phyloP scores from a whole-genome alignment of 345 rosid species.

The Aquilaria malaccensis region DNA sequence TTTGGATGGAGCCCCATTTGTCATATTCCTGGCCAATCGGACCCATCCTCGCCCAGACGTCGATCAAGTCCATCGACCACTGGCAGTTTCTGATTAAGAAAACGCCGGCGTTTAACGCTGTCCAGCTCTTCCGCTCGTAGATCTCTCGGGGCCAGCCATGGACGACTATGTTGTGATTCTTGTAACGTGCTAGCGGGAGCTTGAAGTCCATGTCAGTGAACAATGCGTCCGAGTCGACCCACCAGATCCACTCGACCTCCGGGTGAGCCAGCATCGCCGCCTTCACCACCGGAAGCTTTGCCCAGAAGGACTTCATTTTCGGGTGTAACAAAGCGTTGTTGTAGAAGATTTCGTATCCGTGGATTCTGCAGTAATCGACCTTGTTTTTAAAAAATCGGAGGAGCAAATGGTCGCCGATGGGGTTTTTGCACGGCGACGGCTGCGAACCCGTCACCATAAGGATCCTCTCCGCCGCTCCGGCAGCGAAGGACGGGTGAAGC shows the following conservation, averaged over 20 bases:
- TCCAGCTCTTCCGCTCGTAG: conserved; percentile 66
- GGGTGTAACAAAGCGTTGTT: conserved; percentile 73
- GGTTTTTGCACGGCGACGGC: conserved; percentile 70
- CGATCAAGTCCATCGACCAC: conserved; percentile 94
- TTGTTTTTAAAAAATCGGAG: conserved; percentile 84
- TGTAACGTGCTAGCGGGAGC: conserved; percentile 60
- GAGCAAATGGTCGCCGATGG: conserved; percentile 79
- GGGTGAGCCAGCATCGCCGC: conserved; percentile 97
- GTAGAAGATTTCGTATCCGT: conserved; percentile 79
- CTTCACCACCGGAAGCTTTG: conserved; percentile 63
- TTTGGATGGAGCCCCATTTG: conserved; percentile 66
- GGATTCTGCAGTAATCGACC: conserved; percentile 86
- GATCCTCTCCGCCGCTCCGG: conserved; percentile 50
- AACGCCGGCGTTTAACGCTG: conserved; percentile 82
- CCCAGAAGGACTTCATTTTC: conserved; percentile 76
- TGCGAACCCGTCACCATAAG: conserved; percentile 86
- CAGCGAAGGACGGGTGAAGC: conserved; percentile 60
- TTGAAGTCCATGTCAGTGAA: conserved; percentile 92
- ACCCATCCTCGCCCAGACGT: conserved; percentile 70
- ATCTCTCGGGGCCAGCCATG: conserved; percentile 82
- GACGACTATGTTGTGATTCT: conserved; percentile 66
- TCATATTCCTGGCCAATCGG: conserved; percentile 50
- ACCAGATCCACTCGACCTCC: conserved; percentile 99
- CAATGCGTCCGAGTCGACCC: conserved; percentile 95
- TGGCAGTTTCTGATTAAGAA: conserved; percentile 85